phyloP scores from a whole-genome alignment of 148 eudicot species.

The Oxyria digyna region DNA sequence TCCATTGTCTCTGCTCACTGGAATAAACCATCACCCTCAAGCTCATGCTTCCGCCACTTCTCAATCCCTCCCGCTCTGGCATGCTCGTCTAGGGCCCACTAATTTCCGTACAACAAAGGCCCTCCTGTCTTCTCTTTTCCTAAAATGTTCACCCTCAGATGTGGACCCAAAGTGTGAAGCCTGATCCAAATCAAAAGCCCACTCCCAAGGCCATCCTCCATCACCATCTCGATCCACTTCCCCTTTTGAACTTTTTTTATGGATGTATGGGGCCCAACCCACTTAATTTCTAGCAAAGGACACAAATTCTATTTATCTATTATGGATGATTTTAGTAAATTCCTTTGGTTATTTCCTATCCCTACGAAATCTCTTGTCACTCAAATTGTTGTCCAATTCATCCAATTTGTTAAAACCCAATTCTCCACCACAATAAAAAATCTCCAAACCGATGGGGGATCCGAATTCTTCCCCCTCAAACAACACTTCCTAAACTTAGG shows the following conservation, averaged over 20 bases:
- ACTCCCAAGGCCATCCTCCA: neutral
- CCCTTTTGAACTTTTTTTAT: neutral
- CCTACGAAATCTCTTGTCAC: too few species aligned
- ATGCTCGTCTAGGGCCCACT: neutral
- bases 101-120: neutral
- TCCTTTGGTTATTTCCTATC: too few species aligned
- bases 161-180: neutral
- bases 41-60: neutral
- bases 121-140: neutral
- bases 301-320: too few species aligned
- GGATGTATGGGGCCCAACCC: slow-evolving; percentile 7
- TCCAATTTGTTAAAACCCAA: too few species aligned
- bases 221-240: neutral
- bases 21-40: neutral
- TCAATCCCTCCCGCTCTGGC: neutral
- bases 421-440: too few species aligned
- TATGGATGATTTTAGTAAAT: too few species aligned
- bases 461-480: too few species aligned
- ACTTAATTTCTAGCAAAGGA: too few species aligned
- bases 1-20: too few species aligned
- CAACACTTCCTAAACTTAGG: neutral
- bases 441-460: too few species aligned
- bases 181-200: neutral
- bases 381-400: too few species aligned
- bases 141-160: neutral